Conservation (phyloP, 352 stramenopile genomes). For the Hyaloperonospora brassicae region DNA sequence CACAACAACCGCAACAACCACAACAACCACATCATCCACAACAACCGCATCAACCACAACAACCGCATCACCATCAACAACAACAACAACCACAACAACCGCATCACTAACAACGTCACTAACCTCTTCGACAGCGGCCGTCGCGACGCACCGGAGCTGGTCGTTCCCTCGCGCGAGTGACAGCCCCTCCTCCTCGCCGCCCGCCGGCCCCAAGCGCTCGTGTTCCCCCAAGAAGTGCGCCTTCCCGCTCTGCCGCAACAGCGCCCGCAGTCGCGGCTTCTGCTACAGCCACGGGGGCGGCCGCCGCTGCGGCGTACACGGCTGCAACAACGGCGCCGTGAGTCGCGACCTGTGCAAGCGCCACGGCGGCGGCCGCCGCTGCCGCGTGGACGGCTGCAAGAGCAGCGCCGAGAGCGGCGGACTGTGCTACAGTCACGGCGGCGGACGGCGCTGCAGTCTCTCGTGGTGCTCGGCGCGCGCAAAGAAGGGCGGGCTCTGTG, state of each 20-base stretch:
- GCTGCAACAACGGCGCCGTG: constrained; percentile 65
- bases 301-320: constrained; percentile 52
- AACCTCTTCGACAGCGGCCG: too few species aligned
- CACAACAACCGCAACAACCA: too few species aligned
- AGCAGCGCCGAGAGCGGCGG: constrained; percentile 66
- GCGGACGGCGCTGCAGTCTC: constrained; percentile 55
- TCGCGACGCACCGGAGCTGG: too few species aligned
- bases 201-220: constrained; percentile 44
- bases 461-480: constrained; percentile 61
- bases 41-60: too few species aligned
- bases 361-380: constrained; percentile 62
- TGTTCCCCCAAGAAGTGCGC: constrained; percentile 78
- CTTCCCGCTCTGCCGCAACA: constrained; percentile 82
- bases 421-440: constrained; percentile 70
- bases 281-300: constrained; percentile 74
- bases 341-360: constrained; percentile 77
- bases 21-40: too few species aligned
- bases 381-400: constrained; percentile 58
- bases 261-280: constrained; percentile 64
- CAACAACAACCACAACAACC: too few species aligned
- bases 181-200: background rate
- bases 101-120: too few species aligned
- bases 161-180: constrained; percentile 20
- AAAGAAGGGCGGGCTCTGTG: constrained; percentile 71
- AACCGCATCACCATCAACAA: too few species aligned